These are phyloP conservation scores for Xylariaceae sp. DNA, from an alignment of 2,329 filamentous ascomycete species.

Conservation along the genomic window DNA sequence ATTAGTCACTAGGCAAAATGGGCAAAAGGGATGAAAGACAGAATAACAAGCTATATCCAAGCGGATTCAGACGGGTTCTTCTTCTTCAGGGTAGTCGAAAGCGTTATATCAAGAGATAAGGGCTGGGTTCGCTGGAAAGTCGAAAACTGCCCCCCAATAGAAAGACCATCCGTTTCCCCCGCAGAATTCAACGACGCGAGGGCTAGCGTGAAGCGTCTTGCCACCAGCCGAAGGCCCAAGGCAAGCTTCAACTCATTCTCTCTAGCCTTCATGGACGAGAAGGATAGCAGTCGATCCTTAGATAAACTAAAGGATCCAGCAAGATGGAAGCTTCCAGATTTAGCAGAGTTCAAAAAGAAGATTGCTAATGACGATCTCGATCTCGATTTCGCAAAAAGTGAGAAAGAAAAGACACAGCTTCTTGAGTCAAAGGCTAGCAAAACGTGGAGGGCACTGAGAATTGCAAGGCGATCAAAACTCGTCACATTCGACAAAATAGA, in stretches of 20 bases:
- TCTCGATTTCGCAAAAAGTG: slow-evolving; percentile 71
- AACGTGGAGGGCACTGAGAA: slow-evolving; percentile 81
- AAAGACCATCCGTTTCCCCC: slow-evolving; percentile 66
- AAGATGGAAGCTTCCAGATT: slow-evolving; percentile 64
- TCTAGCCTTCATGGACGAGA: slow-evolving; percentile 72
- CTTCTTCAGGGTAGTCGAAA: slow-evolving; percentile 95
- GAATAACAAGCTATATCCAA: slow-evolving; percentile 79
- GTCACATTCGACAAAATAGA: slow-evolving; percentile 80
- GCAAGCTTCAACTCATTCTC: slow-evolving; percentile 68
- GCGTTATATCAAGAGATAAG: slow-evolving; percentile 90
- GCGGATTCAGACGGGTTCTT: slow-evolving; percentile 80
- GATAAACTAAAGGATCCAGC: slow-evolving; percentile 63
- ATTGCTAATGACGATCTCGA: slow-evolving; percentile 81
- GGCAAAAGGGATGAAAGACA: slow-evolving; percentile 71
- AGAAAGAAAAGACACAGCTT: slow-evolving; percentile 51
- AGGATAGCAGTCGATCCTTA: slow-evolving; percentile 56
- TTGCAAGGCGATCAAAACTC: slow-evolving; percentile 71
- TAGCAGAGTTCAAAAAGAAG: slow-evolving; percentile 65
- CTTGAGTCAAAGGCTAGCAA: slow-evolving; percentile 78
- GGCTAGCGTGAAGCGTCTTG: slow-evolving; percentile 59
- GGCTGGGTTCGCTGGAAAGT: slow-evolving; percentile 99
- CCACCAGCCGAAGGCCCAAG: slow-evolving; percentile 67
- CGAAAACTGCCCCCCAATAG: slow-evolving; percentile 85
- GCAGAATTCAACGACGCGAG: slow-evolving; percentile 67
- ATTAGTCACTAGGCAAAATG: slow-evolving; percentile 62